Evolutionary conservation across 345 rosid species (phyloP), one percentile per base, ranked within the genome.

Genomic region (Camelina neglecta): DNA sequence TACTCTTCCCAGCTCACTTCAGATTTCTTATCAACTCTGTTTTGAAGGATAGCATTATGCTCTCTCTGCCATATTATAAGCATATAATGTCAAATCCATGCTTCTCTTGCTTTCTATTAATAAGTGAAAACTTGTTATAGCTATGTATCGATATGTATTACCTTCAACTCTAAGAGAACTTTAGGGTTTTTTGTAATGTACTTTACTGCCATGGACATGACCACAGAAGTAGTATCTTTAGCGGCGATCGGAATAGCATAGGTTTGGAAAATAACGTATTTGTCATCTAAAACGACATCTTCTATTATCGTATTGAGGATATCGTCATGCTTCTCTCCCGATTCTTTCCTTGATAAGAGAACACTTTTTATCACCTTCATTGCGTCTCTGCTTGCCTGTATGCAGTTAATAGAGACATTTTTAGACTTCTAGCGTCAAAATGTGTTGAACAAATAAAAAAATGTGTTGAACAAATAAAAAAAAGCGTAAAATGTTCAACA

Each of bases 1-100:
- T 84, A 86, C 55, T 86, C 87, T 15, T 81, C 79, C 87, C 86
- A 84, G 0, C 69, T 80, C 26, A 84, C 12, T 48, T 41, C 76
- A 4, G 58, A 31, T 8, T 69, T 68, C 2, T 63, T 61, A 7
- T 72, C 45, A 0, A 8, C 44, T 58, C 86, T 65, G 7, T 41
- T 72, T n/a, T 24, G 29, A 12, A 79, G 10, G 11, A 86, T 79
- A 1, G 26, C 69, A 39, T 77, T 9, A 67, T 75, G 79, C 29
- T 72, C 76, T 8, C 51, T 16, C 72, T 53, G 12, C 48, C 11
- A n/a, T 15, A 56, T 45, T 50, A 61, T 7, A 65, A 3, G 15
- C 3, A 60, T 20, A 39, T 39, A 72, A 33, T 79, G 42, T 23
- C 31, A 53, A 10, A 53, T 66, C 1, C 49, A 15, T n/a, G 38